Base-by-base conservation (phyloP, 2,329 filamentous ascomycete species). In the Penicillium sp. region DNA sequence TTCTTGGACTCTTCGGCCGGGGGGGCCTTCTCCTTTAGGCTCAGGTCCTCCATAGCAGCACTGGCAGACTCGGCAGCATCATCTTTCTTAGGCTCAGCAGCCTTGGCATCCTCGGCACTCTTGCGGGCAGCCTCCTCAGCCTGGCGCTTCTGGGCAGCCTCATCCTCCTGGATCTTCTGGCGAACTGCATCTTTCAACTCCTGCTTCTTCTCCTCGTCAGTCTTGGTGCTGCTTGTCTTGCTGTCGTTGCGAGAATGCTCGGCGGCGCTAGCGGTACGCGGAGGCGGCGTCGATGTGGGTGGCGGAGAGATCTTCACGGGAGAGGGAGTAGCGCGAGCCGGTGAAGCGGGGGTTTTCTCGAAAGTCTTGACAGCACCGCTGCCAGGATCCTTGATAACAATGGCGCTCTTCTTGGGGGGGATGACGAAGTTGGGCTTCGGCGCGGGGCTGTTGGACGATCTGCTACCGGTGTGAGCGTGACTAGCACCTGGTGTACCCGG, bases 301-400 rank as follows among this genome's bases (percentile, higher is more conserved):
- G 88, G 83, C 44, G 89, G 81, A 20, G 88, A 79, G 6, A 74
- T 70, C 51, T 76, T 82, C 18, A 81, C 82, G 37, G 83, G 76
- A 32, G 81, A 79, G 50, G 80, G 72, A 39, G 72, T 78, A 25
- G 78, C 76, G 48, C 78, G 79, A 18, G 78, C 73, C 15, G 79
- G 76, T 13, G 79, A 78, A 12, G 84, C 82, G 18, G 86, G 83
- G 1, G 84, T 82, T 71, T 86, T 87, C 46, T 81, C 66, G 75
- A 88, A 74, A 78, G 80, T 77, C 60, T 89, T 83, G 10, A 96
- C 76, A 27, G 83, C 81, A 66, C 93, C 89, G 54, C 89, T 91
- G 48, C 85, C 80, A 27, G 86, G 80, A 63, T 89, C 88, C 77
- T 89, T 95, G 76, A 96, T 95, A 42, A 84, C 78, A 57, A 96